These are phyloP conservation scores for Trametes punicea DNA, from an alignment of 768 basidiomycete genomes.

Conservation along the genomic window DNA sequence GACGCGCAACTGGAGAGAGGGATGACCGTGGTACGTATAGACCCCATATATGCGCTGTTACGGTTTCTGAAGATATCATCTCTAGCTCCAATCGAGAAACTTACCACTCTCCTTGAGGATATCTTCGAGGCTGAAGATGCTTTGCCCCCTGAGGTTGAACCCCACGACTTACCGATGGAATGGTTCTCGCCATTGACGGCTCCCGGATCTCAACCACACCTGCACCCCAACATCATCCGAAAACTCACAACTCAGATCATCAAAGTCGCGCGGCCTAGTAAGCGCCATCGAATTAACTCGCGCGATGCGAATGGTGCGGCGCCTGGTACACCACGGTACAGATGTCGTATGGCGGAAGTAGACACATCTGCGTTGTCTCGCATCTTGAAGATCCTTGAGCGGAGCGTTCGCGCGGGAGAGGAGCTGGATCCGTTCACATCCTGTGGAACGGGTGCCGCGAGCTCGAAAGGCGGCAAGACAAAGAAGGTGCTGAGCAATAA, in stretches of 20 bases:
- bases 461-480: conserved; percentile 23
- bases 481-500: conserved; percentile 38
- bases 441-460: conserved; percentile 5
- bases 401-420: conserved; percentile 74
- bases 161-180: conserved; percentile 50
- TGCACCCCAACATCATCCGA: conserved; percentile 54
- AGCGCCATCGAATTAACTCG: conserved; percentile 54
- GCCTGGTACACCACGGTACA: conserved; percentile 40
- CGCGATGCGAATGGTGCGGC: conserved; percentile 35
- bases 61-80: not conserved
- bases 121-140: conserved; percentile 81
- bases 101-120: conserved; percentile 75
- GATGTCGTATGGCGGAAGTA: conserved; percentile 64
- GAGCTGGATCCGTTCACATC: conserved; percentile 67
- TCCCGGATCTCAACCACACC: conserved; percentile 57
- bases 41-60: conserved; percentile 7
- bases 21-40: conserved; percentile 62
- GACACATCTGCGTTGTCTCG: conserved; percentile 61
- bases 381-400: conserved; percentile 72
- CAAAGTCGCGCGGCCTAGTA: conserved; percentile 63
- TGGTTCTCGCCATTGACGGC: conserved; percentile 62
- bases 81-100: conserved; percentile 69
- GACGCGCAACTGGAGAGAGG: conserved; percentile 62
- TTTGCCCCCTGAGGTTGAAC: conserved; percentile 53
- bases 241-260: conserved; percentile 71